phyloP scores from a whole-genome alignment of 176 grass and related monocot species.

The Dendrocalamus sinicus region DNA sequence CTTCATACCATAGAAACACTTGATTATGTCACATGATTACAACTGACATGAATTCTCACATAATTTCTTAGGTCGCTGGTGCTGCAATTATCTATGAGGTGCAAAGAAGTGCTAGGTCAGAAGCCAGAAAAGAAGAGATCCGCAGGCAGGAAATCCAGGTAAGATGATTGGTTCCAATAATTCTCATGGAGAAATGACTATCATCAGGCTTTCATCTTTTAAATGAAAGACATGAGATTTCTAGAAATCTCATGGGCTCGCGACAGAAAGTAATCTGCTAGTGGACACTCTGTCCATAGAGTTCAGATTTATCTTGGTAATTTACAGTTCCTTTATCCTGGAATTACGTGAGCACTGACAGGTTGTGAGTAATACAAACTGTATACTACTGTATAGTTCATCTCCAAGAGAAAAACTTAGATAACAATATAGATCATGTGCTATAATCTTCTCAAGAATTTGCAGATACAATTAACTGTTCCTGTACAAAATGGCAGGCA shows the following conservation, averaged over 20 bases:
- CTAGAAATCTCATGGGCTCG: not conserved
- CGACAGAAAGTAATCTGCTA: not conserved
- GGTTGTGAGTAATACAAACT: not conserved
- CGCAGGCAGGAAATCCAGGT: slow-evolving; percentile 77
- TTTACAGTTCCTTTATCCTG: not conserved
- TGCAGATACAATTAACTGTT: not conserved
- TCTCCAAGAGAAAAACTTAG: not conserved
- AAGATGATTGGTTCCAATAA: slow-evolving; percentile 31
- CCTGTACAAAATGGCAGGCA: slow-evolving; percentile 45
- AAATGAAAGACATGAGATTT: not conserved
- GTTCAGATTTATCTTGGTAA: not conserved
- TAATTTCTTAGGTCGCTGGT: slow-evolving; percentile 69
- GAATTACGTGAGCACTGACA: not conserved
- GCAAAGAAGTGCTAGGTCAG: slow-evolving; percentile 87
- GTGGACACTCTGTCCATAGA: not conserved
- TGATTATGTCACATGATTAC: slow-evolving; percentile 25
- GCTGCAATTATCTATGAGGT: slow-evolving; percentile 88
- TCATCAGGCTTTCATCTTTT: not conserved
- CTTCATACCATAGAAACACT: slow-evolving; percentile 13
- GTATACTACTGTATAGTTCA: slow-evolving; percentile 16
- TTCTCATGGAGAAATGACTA: not conserved
- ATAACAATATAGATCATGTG: not conserved
- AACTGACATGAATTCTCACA: slow-evolving; percentile 26
- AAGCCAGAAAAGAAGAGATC: slow-evolving; percentile 89
- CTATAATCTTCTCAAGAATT: not conserved